Conservation (phyloP, 2,329 filamentous ascomycete species). For the Penicillium freii region DNA sequence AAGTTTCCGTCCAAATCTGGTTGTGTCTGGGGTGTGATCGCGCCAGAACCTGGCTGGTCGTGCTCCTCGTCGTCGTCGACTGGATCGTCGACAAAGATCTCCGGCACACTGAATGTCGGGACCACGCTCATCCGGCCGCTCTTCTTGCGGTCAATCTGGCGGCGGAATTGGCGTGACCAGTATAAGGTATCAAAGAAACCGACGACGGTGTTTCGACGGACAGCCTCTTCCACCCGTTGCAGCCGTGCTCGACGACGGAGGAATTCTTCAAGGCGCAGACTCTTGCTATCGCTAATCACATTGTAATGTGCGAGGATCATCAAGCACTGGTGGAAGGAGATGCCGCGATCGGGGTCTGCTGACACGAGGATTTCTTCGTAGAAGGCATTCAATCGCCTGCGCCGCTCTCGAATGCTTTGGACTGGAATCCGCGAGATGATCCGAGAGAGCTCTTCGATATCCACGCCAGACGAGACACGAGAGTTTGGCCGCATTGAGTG, state of each 20-base stretch:
- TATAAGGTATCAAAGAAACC: conserved; percentile 94
- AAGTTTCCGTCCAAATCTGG: conserved; percentile 19
- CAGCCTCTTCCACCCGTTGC: conserved; percentile 91
- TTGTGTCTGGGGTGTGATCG: conserved; percentile 24
- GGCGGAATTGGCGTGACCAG: conserved; percentile 80
- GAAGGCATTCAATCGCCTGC: conserved; percentile 85
- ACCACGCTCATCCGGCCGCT: conserved; percentile 73
- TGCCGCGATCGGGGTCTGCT: conserved; percentile 82
- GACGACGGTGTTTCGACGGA: conserved; percentile 82
- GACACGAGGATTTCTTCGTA: conserved; percentile 95
- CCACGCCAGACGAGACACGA: conserved; percentile 56
- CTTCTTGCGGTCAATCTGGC: conserved; percentile 68
- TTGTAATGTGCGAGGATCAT: conserved; percentile 99
- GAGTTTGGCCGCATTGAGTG: conserved; percentile 23
- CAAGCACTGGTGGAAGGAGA: conserved; percentile 85
- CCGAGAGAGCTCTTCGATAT: conserved; percentile 71
- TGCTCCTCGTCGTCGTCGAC: conserved; percentile 41
- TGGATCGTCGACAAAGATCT: conserved; percentile 85
- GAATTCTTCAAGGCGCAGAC: conserved; percentile 90
- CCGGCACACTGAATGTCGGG: conserved; percentile 78
- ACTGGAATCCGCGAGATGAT: conserved; percentile 73
- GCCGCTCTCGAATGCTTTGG: conserved; percentile 68
- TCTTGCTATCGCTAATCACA: conserved; percentile 97
- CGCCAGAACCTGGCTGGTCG: conserved; percentile 16
- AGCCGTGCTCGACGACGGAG: conserved; percentile 82